Base-by-base conservation (phyloP, 2,329 filamentous ascomycete species). In the Trichoderma koningiopsis region DNA sequence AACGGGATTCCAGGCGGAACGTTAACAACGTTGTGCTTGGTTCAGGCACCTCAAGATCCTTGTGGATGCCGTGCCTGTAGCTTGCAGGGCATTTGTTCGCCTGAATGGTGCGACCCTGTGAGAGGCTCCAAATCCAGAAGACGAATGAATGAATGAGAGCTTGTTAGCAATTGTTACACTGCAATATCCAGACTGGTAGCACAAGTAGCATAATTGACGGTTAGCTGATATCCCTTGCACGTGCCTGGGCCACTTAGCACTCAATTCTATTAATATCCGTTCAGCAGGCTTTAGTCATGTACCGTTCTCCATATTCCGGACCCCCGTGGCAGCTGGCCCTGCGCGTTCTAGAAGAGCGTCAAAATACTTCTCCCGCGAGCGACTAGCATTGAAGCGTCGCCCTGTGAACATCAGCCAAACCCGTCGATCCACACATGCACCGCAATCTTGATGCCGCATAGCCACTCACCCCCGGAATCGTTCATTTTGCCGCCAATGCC, bases 281-380 rank as follows among this genome's bases (percentile, higher is more conserved):
- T 49, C n/a, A 24, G 4, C 47, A 49, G n/a, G 47, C n/a, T 7
- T 49, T 49, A 49, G 47, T 49, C 22, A 24, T 49, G 47, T 49
- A 33, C 49, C 13, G 11, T 62, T 57, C 40, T 49, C 55, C 63
- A 49, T 49, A n/a, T 52, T 31, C 55, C 37, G 63, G 27, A 24
- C 37, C 61, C 49, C 52, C 33, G 52, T 43, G 40, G 19, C 7
- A 49, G 10, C 19, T 47, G 35, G 29, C 33, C 10, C 33, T 37
- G 24, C 63, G 55, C 55, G 55, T 67, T 67, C 63, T 67, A 67
- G 63, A 67, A 67, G 29, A 35, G 63, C 35, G 63, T 47, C 63
- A 67, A 31, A 66, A 59, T 52, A 43, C 29, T 67, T 67, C 63
- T 52, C 52, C 37, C 63, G 40, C 63, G 40, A 49, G n/a, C 63